Evolutionary conservation across 2,329 filamentous ascomycete species (phyloP).

Genomic region (Mycosphaerella arachidis): DNA sequence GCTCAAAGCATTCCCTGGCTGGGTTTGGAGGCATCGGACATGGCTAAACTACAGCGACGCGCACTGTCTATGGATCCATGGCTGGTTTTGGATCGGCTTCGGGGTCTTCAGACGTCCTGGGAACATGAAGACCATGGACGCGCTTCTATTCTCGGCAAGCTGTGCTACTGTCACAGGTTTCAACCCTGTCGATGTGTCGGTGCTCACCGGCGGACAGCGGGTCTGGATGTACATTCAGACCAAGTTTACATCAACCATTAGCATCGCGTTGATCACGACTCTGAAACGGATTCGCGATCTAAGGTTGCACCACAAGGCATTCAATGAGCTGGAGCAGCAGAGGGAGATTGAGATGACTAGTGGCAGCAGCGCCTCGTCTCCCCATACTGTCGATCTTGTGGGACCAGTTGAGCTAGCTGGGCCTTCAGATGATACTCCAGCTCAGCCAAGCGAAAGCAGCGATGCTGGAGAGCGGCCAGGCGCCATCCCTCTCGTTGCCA

Average conservation of each 20-base stretch:
- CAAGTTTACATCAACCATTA: neutral
- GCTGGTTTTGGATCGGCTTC: neutral
- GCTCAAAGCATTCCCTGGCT: neutral
- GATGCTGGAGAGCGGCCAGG: neutral
- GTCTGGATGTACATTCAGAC: neutral
- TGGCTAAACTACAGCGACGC: neutral
- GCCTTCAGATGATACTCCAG: neutral
- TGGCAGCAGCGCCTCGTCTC: neutral
- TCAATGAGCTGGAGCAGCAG: neutral
- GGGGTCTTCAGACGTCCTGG: neutral
- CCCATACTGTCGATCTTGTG: too few species aligned
- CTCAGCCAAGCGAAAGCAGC: neutral
- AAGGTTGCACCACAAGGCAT: neutral
- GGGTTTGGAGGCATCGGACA: neutral
- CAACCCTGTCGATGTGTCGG: neutral
- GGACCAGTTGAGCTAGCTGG: too few species aligned
- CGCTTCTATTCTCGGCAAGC: neutral
- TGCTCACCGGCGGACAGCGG: neutral
- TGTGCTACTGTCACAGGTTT: neutral
- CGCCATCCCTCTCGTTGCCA: neutral
- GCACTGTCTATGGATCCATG: neutral
- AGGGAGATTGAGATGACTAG: too few species aligned
- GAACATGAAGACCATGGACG: neutral
- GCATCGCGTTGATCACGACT: neutral
- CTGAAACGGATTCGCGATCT: neutral